Conservation (phyloP, 2,329 filamentous ascomycete genomes). For the Arthrinium puccinioides region DNA sequence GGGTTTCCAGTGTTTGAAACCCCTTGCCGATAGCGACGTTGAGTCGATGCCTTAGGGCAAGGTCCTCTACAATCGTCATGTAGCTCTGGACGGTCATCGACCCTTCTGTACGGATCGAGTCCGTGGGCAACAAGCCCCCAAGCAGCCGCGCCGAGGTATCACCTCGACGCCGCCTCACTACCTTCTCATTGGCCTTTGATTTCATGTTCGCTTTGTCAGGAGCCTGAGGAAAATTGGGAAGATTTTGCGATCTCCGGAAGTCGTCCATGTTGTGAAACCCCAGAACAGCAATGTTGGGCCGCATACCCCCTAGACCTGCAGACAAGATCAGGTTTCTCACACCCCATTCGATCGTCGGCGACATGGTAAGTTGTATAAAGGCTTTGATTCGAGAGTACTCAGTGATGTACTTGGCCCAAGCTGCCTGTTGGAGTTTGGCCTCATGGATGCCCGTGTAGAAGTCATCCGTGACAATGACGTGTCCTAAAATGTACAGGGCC, state of each 20-base stretch:
- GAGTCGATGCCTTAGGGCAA: constrained; percentile 68
- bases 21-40: constrained; percentile 82
- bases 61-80: constrained; percentile 74
- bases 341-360: constrained; percentile 78
- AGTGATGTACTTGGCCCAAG: constrained; percentile 77
- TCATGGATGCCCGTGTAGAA: constrained; percentile 74
- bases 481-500: constrained; percentile 74
- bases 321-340: constrained; percentile 75
- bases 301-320: constrained; percentile 78
- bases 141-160: constrained; percentile 50
- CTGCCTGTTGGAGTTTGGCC: constrained; percentile 70
- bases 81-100: constrained; percentile 68
- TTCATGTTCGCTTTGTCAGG: constrained; percentile 23
- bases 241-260: constrained; percentile 51
- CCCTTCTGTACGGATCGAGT: constrained; percentile 59
- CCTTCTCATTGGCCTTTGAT: constrained; percentile 22
- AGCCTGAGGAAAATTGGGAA: constrained; percentile 41
- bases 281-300: constrained; percentile 78
- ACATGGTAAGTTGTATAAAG: constrained; percentile 80
- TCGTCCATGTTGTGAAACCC: constrained; percentile 78
- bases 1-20: constrained; percentile 70
- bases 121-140: constrained; percentile 58
- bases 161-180: constrained; percentile 32
- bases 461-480: constrained; percentile 80
- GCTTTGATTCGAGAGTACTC: constrained; percentile 83